A percentile compares a stretch with the other conserved stretches of the same genome.
These are phyloP conservation scores for Suillus plorans DNA, from an alignment of 768 basidiomycete genomes.

Conservation along the genomic window DNA sequence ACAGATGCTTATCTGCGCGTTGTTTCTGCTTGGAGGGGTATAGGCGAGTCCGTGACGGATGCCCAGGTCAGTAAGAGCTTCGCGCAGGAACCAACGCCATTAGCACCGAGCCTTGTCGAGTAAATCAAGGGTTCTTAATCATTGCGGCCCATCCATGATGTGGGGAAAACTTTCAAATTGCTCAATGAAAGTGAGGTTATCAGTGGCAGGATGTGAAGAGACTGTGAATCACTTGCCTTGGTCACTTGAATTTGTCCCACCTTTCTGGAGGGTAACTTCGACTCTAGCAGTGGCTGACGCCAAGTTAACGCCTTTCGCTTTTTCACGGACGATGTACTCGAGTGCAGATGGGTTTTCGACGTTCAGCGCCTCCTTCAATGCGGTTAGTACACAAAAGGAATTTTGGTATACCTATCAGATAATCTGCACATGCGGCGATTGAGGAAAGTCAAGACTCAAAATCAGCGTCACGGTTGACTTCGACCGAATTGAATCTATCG, in stretches of 20 bases:
- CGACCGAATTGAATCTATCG: neutral
- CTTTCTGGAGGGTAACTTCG: neutral
- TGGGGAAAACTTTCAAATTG: neutral
- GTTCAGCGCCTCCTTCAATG: neutral
- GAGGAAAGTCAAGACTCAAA: neutral
- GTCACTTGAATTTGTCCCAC: neutral
- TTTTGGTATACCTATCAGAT: too few species aligned
- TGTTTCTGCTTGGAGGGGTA: too few species aligned
- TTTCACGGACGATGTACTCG: neutral
- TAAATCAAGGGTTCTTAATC: neutral
- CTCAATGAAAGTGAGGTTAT: neutral
- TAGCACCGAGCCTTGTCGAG: neutral
- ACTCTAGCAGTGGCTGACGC: neutral
- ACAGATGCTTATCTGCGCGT: neutral
- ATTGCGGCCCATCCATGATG: neutral
- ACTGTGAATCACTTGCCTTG: neutral
- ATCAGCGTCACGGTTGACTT: neutral
- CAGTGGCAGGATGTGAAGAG: neutral
- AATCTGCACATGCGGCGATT: too few species aligned
- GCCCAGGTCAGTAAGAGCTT: neutral
- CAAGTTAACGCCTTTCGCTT: neutral
- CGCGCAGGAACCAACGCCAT: neutral
- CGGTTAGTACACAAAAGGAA: neutral
- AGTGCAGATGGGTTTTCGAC: neutral
- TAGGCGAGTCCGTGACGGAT: neutral